These are phyloP conservation scores for Marchantia paleacea DNA, from an alignment of 225 moss, liverwort and hornwort species.

Conservation along the genomic window DNA sequence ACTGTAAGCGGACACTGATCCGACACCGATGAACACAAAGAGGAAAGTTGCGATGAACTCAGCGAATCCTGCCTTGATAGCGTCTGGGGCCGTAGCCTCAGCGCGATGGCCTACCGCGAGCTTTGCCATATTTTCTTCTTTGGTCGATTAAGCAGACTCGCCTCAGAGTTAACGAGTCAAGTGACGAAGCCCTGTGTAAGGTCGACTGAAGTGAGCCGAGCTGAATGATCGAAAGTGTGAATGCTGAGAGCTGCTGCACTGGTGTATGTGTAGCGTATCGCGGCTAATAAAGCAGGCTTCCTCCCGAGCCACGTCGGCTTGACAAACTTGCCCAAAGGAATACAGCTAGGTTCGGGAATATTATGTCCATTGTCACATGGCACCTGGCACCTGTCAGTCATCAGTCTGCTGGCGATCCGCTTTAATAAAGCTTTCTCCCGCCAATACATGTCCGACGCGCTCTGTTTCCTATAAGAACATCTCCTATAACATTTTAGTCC, in stretches of 20 bases:
- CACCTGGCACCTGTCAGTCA: not conserved
- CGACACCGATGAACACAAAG: conserved; percentile 91
- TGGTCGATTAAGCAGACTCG: too few relatives aligned
- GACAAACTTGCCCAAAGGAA: not conserved
- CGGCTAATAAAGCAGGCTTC: conserved; percentile 6
- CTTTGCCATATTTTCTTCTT: conserved; percentile 14
- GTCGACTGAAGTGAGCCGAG: not conserved
- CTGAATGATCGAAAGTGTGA: not conserved
- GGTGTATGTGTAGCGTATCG: too few relatives aligned
- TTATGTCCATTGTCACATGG: not conserved
- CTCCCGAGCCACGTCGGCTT: not conserved
- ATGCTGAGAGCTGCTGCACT: not conserved
- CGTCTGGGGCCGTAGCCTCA: conserved; percentile 66
- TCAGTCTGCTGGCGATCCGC: not conserved
- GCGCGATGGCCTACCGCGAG: conserved; percentile 49
- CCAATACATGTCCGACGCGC: conserved; percentile 15
- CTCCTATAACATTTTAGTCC: not conserved
- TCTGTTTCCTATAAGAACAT: not conserved
- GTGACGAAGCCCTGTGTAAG: too few relatives aligned
- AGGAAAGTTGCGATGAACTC: conserved; percentile 80
- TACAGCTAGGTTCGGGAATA: not conserved
- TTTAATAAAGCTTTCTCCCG: not conserved
- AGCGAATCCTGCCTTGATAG: conserved; percentile 81
- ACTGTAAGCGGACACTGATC: conserved; percentile 68
- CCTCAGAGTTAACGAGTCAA: too few relatives aligned